A percentile compares a stretch with the other conserved stretches of the same genome.
These are phyloP conservation scores for Yarrowia yakushimensis DNA, from an alignment of 805 yeast genomes.

Conservation along the genomic window DNA sequence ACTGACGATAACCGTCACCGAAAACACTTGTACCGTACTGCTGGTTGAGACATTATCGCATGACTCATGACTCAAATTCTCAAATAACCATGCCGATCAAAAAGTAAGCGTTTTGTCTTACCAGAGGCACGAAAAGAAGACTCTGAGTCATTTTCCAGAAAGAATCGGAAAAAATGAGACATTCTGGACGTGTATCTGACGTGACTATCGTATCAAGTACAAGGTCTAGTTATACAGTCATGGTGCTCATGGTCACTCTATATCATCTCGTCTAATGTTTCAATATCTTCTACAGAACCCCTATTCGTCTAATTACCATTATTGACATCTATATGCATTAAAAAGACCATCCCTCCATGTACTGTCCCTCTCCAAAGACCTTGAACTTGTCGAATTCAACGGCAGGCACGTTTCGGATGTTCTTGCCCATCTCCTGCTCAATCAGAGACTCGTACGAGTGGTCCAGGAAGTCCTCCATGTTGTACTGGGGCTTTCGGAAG, in stretches of 20 bases:
- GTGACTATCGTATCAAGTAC: too few species aligned
- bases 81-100: neutral
- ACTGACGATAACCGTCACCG: neutral
- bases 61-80: neutral
- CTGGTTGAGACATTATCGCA: too few species aligned
- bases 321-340: neutral
- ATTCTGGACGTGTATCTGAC: neutral
- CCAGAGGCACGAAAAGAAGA: neutral
- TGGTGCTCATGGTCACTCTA: too few species aligned
- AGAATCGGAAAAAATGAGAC: neutral
- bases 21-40: neutral
- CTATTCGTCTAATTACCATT: too few species aligned
- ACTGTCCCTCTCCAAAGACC: slow-evolving; percentile 28
- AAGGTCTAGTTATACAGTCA: too few species aligned
- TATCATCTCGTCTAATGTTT: too few species aligned
- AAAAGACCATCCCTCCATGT: slow-evolving; percentile 29
- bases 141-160: neutral
- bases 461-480: slow-evolving; percentile 90
- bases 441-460: slow-evolving; percentile 78
- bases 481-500: slow-evolving; percentile 78
- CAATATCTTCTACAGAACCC: too few species aligned
- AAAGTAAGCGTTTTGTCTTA: neutral
- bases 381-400: slow-evolving; percentile 51
- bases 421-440: slow-evolving; percentile 44
- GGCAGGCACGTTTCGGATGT: slow-evolving; percentile 49